Evolutionary conservation across 495 filamentous ascomycete species (phyloP), one percentile per base, ranked within the genome.

Genomic region (Sphaerosporella brunnea): DNA sequence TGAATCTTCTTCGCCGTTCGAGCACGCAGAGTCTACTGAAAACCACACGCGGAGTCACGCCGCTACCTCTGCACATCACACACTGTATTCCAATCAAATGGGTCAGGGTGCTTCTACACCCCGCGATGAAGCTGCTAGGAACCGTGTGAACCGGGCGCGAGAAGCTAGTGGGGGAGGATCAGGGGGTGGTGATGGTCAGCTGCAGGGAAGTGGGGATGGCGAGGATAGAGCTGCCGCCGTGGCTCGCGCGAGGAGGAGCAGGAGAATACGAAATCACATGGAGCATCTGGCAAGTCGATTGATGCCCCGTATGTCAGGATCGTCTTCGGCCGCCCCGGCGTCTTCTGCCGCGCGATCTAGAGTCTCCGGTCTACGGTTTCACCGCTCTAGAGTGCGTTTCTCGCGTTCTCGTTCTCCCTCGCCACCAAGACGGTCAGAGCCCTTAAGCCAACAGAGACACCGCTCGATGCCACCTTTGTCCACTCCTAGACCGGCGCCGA

Each of bases 41-140:
- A n/a, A n/a, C n/a, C n/a, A 32, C 28, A 32, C 28, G 28, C 7
- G 20, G 37, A 40, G 20, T 10, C 28, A 32, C 28, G 13, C 13
- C 10, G 37, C 1, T 11, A 18, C 18, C n/a, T 16, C 15, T 43
- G 13, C 40, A 43, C 21, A 1, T 1, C 49, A 52, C 56, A 59
- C 51, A 49, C 55, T 60, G 57, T 48, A 57, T 52, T 52, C 50
- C 45, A 36, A 53, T 52, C 58, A 53, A 44, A 61, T 61, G 58
- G 58, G 58, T 49, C 58, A 61, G 58, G 53, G 58, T 61, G 58
- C 53, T 55, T 61, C 58, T 48, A 57, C 51, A 49, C 58, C 58
- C 53, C 58, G 60, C 38, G 52, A 43, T 47, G 58, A 54, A 49
- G 45, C 49, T 32, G 46, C 49, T 5, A 45, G 46, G 23, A 24